Evolutionary conservation across 345 rosid genomes (phyloP), one percentile per base, ranked within the genome.

Genomic region (Rhodamnia argentea): DNA sequence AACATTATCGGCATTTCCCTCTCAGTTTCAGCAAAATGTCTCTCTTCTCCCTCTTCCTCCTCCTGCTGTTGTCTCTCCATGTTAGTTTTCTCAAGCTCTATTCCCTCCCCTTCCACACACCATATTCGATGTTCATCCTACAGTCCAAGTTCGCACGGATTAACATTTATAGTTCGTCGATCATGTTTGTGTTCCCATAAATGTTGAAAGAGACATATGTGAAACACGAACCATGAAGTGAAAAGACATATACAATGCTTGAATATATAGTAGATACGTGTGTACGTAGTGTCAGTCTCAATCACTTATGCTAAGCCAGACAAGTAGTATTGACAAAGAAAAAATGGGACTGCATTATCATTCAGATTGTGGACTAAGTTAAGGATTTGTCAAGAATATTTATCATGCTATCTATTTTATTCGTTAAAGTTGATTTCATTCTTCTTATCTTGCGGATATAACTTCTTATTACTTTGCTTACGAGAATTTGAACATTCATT

Each of bases 41-140:
- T 62, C 75, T 62, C 75, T 62, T 7, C 22, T 9, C 40, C 22
- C 40, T 62, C 22, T 14, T 29, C 75, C 75, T 29, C 64, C 16
- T 59, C 32, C 40, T 29, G 75, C 11, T 62, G 40, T 62, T 54
- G 7, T 27, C 88, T 84, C 83, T 91, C 90, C 85, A 75, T 86
- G 95, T 93, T 90, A 91, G 89, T 62, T 62, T 62, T 62, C 75
- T 62, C 75, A 0, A 62, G 40, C 40, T 62, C 75, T 29, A 40
- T 62, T 8, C 10, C 40, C 75, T 62, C 75, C 75, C 75, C 75
- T 62, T 62, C 10, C 18, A 29, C 11, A 7, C 75, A 27, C 75
- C 75, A 62, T 27, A 27, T 13, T 62, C 75, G 27, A 40, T 16
- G 75, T 20, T 62, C 22, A 62, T 62, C 10, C 75, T 29, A 27